These are phyloP conservation scores for Fusarium papillatum DNA, from an alignment of 2,329 filamentous ascomycete species.

Conservation along the genomic window DNA sequence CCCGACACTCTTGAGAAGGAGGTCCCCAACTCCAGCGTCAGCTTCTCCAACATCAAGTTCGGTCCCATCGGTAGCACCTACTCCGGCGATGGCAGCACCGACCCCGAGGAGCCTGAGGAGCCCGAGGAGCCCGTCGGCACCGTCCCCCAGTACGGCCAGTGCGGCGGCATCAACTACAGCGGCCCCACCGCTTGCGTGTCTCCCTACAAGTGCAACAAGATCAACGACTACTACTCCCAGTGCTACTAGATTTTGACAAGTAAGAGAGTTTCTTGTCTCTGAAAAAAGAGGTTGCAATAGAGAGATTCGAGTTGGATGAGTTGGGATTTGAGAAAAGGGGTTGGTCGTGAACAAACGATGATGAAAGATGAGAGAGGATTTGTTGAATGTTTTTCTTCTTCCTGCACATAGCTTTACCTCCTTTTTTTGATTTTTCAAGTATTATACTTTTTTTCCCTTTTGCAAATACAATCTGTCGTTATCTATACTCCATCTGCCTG, in stretches of 20 bases:
- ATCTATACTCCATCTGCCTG: constrained; percentile 5
- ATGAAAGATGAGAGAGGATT: constrained; percentile 10
- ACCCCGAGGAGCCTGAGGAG: not conserved
- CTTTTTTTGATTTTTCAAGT: constrained; percentile 22
- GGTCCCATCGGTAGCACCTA: constrained; percentile 69
- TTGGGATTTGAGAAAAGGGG: not conserved
- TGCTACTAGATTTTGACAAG: constrained; percentile 38
- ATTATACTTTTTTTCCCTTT: constrained; percentile 20
- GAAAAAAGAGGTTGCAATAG: constrained; percentile 4
- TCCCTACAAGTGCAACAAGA: constrained; percentile 24
- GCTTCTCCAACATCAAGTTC: constrained; percentile 72
- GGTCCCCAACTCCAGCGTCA: constrained; percentile 62
- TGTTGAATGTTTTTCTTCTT: constrained; percentile 29
- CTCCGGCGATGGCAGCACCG: not conserved
- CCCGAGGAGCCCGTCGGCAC: constrained; percentile 30
- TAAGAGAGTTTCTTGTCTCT: not conserved
- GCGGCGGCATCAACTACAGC: constrained; percentile 22
- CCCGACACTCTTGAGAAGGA: constrained; percentile 63
- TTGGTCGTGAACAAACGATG: not conserved
- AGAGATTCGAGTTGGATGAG: not conserved
- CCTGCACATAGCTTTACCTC: constrained; percentile 19
- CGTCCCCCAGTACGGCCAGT: constrained; percentile 32
- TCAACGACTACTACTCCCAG: constrained; percentile 32
- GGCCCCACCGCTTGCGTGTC: constrained; percentile 19
- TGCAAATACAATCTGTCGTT: constrained; percentile 35